These are phyloP conservation scores for Dillenia turbinata DNA, from an alignment of 164 flowering plant species.

Conservation along the genomic window DNA sequence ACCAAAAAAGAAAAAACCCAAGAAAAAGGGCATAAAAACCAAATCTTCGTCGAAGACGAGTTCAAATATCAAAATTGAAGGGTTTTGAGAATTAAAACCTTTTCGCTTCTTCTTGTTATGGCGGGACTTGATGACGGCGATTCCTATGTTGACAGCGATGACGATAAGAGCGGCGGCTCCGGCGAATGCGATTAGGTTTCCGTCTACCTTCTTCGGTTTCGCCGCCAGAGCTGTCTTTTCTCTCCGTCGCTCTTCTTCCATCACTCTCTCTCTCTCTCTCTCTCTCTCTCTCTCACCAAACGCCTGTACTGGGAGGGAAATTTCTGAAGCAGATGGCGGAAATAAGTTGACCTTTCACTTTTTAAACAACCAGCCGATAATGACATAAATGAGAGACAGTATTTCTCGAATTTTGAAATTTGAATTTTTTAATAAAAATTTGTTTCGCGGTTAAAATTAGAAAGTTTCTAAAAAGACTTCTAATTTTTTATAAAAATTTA, in stretches of 20 bases:
- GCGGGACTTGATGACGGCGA: conserved; percentile 46
- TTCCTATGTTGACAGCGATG: conserved; percentile 52
- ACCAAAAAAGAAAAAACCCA: neutral
- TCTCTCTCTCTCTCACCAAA: conserved; percentile 9
- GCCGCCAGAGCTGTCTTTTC: neutral
- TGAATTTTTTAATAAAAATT: no score
- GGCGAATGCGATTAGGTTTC: conserved; percentile 46
- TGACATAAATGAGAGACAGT: no score
- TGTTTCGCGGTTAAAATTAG: no score
- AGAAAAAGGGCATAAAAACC: neutral
- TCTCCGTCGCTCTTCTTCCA: conserved; percentile 23
- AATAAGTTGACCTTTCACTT: no score
- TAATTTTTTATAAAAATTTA: no score
- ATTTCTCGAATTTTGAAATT: no score
- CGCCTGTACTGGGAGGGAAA: conserved; percentile 31
- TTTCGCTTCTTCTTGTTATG: conserved; percentile 33
- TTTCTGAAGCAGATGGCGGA: neutral
- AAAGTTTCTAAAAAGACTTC: no score
- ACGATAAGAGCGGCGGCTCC: conserved; percentile 78
- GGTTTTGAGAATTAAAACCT: conserved; percentile 27
- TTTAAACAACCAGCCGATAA: no score
- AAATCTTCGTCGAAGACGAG: neutral
- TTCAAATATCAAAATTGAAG: neutral
- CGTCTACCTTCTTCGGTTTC: conserved; percentile 11
- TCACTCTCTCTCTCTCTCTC: neutral